Evolutionary conservation across 495 filamentous ascomycete genomes (phyloP), one percentile per base, ranked within the genome.

Genomic region (Aspergillus campestris): DNA sequence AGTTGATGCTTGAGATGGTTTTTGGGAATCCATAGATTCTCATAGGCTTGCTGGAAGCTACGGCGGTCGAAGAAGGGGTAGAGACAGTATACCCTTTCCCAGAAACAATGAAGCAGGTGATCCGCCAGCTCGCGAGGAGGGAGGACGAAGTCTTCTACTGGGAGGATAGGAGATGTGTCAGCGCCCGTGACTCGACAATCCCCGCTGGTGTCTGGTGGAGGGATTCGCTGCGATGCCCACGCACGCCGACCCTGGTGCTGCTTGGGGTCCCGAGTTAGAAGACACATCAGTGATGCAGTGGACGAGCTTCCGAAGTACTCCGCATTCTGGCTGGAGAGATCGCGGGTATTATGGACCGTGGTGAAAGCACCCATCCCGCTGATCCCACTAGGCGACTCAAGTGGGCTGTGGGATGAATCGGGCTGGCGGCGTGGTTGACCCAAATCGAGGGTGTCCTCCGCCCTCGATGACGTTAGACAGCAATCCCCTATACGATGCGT

Each of bases 41-140:
- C 58, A 40, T 73, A 74, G 3, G 66, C 69, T 9, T 50, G 49
- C 38, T 68, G 47, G 40, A 75, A 72, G 12, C 59, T 64, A 0
- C 65, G 65, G 6, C 67, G 66, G 48, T 75, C 62, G 34, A 74
- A 66, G 43, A 74, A 66, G 0, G 72, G 71, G 41, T 71, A 71
- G 0, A 73, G 49, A 45, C 61, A 68, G 43, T 67, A 62, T 0
- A 73, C 58, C 15, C 60, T 47, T 11, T 67, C 57, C 58, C 63
- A 74, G 42, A 62, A 75, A 10, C 59, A 61, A 3, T 57, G 47
- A 8, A 75, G 38, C 0, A 75, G 58, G 15, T 70, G 66, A 47
- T 75, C 72, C 27, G 72, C 72, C 15, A 74, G 38, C 11, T 47
- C 39, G 6, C 72, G 65, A 7, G 71, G 64, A 0, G 72, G 72